A percentile compares a stretch with the other conserved stretches of the same genome.
Evolutionary conservation across 495 filamentous ascomycete species (phyloP).

Genomic region (Penicillium canariense): DNA sequence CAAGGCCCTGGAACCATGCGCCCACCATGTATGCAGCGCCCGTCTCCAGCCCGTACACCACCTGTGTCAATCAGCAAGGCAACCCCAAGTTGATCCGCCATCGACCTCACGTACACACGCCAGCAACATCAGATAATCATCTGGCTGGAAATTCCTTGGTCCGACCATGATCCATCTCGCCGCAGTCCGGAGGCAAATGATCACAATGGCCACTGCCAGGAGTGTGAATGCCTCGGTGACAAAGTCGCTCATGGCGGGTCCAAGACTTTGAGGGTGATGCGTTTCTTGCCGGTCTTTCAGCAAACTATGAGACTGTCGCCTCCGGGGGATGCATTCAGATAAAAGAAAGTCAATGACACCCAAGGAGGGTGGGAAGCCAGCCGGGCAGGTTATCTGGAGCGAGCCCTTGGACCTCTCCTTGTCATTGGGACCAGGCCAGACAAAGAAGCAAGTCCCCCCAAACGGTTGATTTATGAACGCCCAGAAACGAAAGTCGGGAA

Average conservation of each 20-base stretch:
- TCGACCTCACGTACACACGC: conserved; percentile 43
- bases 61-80: conserved; percentile 17
- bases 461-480: conserved; percentile 26
- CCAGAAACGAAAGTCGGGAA: conserved; percentile 2
- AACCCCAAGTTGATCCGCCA: background rate
- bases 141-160: conserved; percentile 46
- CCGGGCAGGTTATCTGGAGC: background rate
- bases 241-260: conserved; percentile 32
- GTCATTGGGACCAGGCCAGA: conserved; percentile 27
- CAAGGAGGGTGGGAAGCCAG: conserved; percentile 3
- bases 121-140: conserved; percentile 61
- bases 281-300: background rate
- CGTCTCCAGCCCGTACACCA: conserved; percentile 41
- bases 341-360: conserved; percentile 20
- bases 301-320: background rate
- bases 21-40: conserved; percentile 48
- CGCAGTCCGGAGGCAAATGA: conserved; percentile 49
- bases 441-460: conserved; percentile 21
- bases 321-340: conserved; percentile 18
- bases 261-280: background rate
- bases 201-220: conserved; percentile 44
- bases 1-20: conserved; percentile 46
- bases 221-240: conserved; percentile 54
- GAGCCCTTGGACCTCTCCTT: conserved; percentile 12
- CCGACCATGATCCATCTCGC: conserved; percentile 53